Conservation (phyloP, 2,329 filamentous ascomycete genomes). For the Calonectria honghensis region DNA sequence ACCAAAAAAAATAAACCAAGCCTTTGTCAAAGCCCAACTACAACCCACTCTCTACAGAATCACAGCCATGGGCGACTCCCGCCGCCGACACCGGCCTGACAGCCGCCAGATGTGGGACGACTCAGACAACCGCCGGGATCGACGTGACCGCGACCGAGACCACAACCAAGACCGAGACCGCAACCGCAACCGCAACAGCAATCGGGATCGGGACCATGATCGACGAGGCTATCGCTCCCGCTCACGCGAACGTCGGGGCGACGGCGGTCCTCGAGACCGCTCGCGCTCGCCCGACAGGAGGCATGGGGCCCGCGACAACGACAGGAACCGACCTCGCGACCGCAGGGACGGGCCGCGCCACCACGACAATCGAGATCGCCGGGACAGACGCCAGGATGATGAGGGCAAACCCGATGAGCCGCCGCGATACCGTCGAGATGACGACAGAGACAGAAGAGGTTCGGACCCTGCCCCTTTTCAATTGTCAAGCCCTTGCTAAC, state of each 20-base stretch:
- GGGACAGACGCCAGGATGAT: slow-evolving; percentile 54
- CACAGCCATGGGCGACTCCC: slow-evolving; percentile 58
- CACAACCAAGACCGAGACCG: slow-evolving; percentile 53
- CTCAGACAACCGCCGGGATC: slow-evolving; percentile 62
- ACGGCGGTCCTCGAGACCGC: slow-evolving; percentile 59
- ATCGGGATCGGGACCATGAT: slow-evolving; percentile 57
- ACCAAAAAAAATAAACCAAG: neutral
- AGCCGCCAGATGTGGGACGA: slow-evolving; percentile 79
- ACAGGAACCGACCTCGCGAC: slow-evolving; percentile 57
- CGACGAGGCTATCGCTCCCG: slow-evolving; percentile 59
- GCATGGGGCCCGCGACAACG: slow-evolving; percentile 63
- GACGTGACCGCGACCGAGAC: slow-evolving; percentile 51
- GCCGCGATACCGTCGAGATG: slow-evolving; percentile 48
- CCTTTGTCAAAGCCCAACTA: neutral
- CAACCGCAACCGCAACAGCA: slow-evolving; percentile 45
- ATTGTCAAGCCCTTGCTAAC: slow-evolving; percentile 29
- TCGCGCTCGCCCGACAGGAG: slow-evolving; percentile 60
- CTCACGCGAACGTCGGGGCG: slow-evolving; percentile 58
- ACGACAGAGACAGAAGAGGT: slow-evolving; percentile 54
- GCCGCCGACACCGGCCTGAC: slow-evolving; percentile 65
- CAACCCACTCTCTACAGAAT: slow-evolving; percentile 4
- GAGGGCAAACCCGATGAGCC: slow-evolving; percentile 46
- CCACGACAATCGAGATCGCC: slow-evolving; percentile 51
- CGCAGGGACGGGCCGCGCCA: slow-evolving; percentile 59
- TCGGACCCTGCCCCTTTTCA: neutral